Evolutionary conservation across 371 early-diverging fungal genomes (phyloP), one percentile per base, ranked within the genome.

Genomic region (Haplosporangium sp.): DNA sequence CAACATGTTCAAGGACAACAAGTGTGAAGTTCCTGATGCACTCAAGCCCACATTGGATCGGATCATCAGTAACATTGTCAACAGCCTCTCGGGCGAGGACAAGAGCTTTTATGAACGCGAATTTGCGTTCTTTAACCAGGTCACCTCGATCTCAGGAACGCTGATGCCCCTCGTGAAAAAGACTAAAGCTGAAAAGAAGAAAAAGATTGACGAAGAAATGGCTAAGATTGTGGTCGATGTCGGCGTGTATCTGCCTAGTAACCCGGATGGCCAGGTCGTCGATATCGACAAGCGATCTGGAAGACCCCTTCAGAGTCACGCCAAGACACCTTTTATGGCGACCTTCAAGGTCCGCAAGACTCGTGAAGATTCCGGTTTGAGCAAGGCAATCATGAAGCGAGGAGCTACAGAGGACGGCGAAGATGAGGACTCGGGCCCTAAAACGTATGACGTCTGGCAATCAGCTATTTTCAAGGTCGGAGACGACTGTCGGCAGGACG

Each of bases 311-410:
- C 99, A 99, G 83, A 93, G 93, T 67, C 99, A 99, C 79, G 99
- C 99, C 59, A 99, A 99, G 86, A 98, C 99, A 0, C 99, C 99
- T 6, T 99, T 98, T 81, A 96, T 99, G 98, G 99, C 99, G 5
- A 96, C 99, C 1, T 99, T 99, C 85, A 90, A 95, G 69, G 92
- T 99, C 55, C 85, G 89, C 69, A 91, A 88, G 79, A 86, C 85
- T 18, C 70, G 77, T 5, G 82, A 83, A 50, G 81, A 84, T 40
- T 79, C 82, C 4, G 87, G 82, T n/a, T 79, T 86, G 52, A 82
- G 86, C 40, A 86, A 88, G 69, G 87, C 89, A 7, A 62, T 85
- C 53, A 83, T 85, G 14, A 83, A 82, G 46, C 70, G 69, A 18
- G 69, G 73, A 8, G 50, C 64, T 6, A 82, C 48, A 20, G 82